Evolutionary conservation across 2,329 filamentous ascomycete species (phyloP), one percentile per base, ranked within the genome.

Genomic region (Juglanconis oblonga): DNA sequence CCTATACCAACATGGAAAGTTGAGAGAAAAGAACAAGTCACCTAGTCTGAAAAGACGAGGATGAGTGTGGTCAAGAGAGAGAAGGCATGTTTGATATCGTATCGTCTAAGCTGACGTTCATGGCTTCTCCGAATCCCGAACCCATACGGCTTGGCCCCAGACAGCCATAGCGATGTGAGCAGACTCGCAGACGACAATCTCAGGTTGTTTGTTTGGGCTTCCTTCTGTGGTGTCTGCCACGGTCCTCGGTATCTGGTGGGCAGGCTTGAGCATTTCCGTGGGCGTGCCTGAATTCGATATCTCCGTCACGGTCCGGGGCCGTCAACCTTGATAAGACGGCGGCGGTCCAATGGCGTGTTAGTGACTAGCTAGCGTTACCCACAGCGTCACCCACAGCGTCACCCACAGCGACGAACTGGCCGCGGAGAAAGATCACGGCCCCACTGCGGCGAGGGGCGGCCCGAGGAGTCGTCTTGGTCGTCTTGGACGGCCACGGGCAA

Each of bases 401-500:
- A n/a, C n/a, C n/a, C n/a, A n/a, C n/a, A n/a, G n/a, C n/a, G n/a
- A 40, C 36, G 50, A 48, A 35, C 51, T 49, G 33, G 50, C 57
- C 57, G 57, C 57, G 57, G 57, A 59, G 57, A 59, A 55, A 59
- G 57, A 59, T 55, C 44, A 49, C 31, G 45, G 45, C 5, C 24
- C 35, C 44, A 49, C 42, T 33, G 13, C 17, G 17, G 11, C 13
- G 3, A 47, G 13, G 7, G 14, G 9, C 44, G 44, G 44, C 44
- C 44, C 44, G 17, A 40, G 51, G n/a, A 11, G 4, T 40, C 38
- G 38, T 40, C 10, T 9, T 9, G 38, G 38, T n/a, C n/a, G n/a
- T n/a, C n/a, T n/a, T n/a, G n/a, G n/a, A n/a, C n/a, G n/a, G n/a
- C n/a, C n/a, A n/a, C n/a, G n/a, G n/a, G n/a, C n/a, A n/a, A n/a